These are phyloP conservation scores for Globisporangium recalcitrans DNA, from an alignment of 352 stramenopile genomes.

Conservation along the genomic window DNA sequence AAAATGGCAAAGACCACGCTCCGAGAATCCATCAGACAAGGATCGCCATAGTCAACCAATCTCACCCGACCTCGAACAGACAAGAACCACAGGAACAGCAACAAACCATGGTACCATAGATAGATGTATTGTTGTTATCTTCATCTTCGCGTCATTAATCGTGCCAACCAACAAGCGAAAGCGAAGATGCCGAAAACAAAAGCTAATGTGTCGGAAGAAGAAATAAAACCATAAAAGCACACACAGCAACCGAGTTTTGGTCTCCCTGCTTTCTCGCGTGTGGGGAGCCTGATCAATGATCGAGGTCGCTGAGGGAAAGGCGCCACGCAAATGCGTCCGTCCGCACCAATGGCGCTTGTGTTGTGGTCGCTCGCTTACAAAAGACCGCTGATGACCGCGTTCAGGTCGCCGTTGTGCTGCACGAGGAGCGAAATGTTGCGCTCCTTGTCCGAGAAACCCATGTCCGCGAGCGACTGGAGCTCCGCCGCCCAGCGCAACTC, in stretches of 20 bases:
- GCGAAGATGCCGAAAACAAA: not conserved
- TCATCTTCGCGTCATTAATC: not conserved
- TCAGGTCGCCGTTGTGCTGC: slow-evolving; percentile 56
- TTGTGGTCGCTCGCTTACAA: slow-evolving; percentile 18
- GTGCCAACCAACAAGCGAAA: not conserved
- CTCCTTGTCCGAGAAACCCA: slow-evolving; percentile 63
- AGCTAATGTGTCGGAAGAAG: not conserved
- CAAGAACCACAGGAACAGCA: not conserved
- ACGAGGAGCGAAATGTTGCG: slow-evolving; percentile 54
- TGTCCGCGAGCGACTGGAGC: slow-evolving; percentile 48
- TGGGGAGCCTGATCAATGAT: not conserved
- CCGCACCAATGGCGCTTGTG: not conserved
- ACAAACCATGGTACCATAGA: slow-evolving; percentile 5
- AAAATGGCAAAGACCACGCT: slow-evolving; percentile 24
- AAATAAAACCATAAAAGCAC: slow-evolving; percentile 12
- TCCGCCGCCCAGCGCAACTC: slow-evolving; percentile 43
- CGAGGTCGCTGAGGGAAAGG: not conserved
- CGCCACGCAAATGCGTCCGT: not conserved
- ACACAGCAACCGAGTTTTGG: not conserved
- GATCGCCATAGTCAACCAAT: not conserved
- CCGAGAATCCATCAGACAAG: slow-evolving; percentile 13
- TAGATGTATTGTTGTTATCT: slow-evolving; percentile 9
- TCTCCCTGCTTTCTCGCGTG: not conserved
- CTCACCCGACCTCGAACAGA: not conserved
- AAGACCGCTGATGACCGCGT: slow-evolving; percentile 56